phyloP scores from a whole-genome alignment of 1,139 yeast genomes.

The Yamadazyma conglobata region DNA sequence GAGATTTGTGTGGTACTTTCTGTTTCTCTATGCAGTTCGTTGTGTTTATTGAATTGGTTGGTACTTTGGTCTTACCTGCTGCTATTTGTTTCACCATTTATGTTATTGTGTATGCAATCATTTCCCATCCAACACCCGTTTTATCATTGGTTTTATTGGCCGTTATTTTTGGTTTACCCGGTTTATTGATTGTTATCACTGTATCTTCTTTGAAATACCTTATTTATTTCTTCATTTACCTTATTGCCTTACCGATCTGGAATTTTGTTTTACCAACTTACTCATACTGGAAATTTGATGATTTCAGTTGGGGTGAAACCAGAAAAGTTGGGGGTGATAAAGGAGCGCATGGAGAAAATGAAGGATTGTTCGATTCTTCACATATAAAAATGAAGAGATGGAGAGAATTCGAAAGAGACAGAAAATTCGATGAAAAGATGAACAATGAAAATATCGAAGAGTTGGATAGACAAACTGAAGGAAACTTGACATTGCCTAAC shows the following conservation, averaged over 20 bases:
- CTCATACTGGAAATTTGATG: constrained; percentile 97
- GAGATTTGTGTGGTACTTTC: constrained; percentile 94
- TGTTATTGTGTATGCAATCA: constrained; percentile 72
- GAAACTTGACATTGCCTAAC: constrained; percentile 32
- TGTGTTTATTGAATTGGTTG: constrained; percentile 79
- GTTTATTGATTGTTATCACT: constrained; percentile 79
- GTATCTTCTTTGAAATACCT: constrained; percentile 76
- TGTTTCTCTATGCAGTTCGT: constrained; percentile 98
- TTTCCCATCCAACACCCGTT: constrained; percentile 79
- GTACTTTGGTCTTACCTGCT: constrained; percentile 89
- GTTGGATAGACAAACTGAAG: constrained; percentile 7
- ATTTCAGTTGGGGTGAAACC: constrained; percentile 98
- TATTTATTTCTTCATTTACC: constrained; percentile 77
- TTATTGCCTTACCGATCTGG: constrained; percentile 89
- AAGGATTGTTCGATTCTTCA: constrained; percentile 86
- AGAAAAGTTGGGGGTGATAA: constrained; percentile 71
- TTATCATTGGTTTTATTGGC: constrained; percentile 77
- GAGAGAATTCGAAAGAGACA: constrained; percentile 86
- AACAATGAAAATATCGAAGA: neutral
- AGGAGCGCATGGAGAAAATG: constrained; percentile 62
- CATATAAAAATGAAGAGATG: constrained; percentile 87
- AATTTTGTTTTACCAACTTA: constrained; percentile 86
- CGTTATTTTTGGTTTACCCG: constrained; percentile 87
- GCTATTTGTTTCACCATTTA: constrained; percentile 86
- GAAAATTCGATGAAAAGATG: constrained; percentile 21